Percentiles rank a stretch among this genome's conserved stretches.
Evolutionary conservation across 768 basidiomycete species (phyloP).

Genomic region (Suillus subalutaceus): DNA sequence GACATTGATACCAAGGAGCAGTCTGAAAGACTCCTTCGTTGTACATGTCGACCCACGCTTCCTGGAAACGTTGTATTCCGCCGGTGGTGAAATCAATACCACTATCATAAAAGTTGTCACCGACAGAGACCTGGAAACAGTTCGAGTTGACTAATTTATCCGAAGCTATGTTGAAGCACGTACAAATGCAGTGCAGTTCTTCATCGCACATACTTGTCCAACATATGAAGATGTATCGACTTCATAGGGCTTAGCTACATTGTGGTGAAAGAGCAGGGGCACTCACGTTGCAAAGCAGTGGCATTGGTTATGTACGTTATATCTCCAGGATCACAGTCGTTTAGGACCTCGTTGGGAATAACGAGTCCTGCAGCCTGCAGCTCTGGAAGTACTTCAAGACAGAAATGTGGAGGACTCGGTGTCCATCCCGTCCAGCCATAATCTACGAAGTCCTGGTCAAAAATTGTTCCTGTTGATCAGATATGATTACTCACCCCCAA

Average conservation of each 20-base stretch:
- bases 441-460: neutral
- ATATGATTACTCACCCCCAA: conserved; percentile 1
- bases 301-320: conserved; percentile 2
- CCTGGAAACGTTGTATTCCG: conserved; percentile 4
- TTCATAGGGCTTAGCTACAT: neutral
- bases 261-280: too few relatives aligned
- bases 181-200: conserved; percentile 7
- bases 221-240: conserved; percentile 1
- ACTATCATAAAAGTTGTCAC: conserved; percentile 5
- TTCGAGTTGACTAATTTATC: neutral
- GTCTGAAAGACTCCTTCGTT: neutral
- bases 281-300: conserved; percentile 8
- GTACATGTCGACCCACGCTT: conserved; percentile 5
- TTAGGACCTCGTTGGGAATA: conserved; percentile 3
- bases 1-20: conserved; percentile 5
- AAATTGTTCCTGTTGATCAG: neutral
- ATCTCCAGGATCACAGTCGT: conserved; percentile 6
- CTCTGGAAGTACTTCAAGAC: conserved; percentile 6
- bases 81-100: conserved; percentile 5
- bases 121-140: neutral
- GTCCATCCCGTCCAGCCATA: conserved; percentile 9
- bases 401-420: conserved; percentile 6
- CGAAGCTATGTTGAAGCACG: neutral
- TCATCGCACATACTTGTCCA: conserved; percentile 3
- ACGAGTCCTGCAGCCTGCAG: conserved; percentile 3